Percentiles rank a stretch among this genome's conserved stretches.
phyloP scores from a whole-genome alignment of 352 stramenopile genomes.

The Pythium oligandrum region DNA sequence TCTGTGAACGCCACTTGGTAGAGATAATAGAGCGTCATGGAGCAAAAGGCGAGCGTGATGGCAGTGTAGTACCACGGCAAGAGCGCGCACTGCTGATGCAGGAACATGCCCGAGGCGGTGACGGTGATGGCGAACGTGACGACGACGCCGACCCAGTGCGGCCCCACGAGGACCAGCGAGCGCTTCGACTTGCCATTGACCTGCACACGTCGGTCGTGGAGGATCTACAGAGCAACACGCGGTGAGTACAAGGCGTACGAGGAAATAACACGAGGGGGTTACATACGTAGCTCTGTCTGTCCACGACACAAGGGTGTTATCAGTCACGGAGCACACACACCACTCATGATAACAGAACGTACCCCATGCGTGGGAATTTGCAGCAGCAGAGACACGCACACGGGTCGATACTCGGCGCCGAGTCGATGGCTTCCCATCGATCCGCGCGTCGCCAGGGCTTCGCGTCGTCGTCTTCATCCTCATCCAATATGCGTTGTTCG shows the following conservation, averaged over 20 bases:
- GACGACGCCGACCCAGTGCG: constrained; percentile 78
- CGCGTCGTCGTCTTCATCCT: background rate
- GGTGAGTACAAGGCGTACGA: background rate
- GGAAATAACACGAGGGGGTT: background rate
- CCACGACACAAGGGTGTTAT: background rate
- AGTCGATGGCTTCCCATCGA: background rate
- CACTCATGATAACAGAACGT: constrained; percentile 14
- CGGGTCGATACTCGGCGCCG: constrained; percentile 34
- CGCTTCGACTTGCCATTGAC: constrained; percentile 20
- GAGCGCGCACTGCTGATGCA: constrained; percentile 42
- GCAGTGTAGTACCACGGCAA: constrained; percentile 56
- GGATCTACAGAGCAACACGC: constrained; percentile 26
- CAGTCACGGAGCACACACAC: constrained; percentile 4
- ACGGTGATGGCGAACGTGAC: constrained; percentile 64
- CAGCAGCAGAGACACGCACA: constrained; percentile 55
- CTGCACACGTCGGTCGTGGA: constrained; percentile 33
- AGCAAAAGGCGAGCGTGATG: constrained; percentile 51
- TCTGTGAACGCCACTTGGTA: constrained; percentile 71
- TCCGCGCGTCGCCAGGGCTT: background rate
- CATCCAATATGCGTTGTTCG: background rate
- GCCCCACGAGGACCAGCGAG: constrained; percentile 52
- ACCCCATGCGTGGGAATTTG: constrained; percentile 49
- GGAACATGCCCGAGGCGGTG: constrained; percentile 49
- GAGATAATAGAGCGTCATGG: constrained; percentile 60
- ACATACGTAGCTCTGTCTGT: constrained; percentile 22